These are phyloP conservation scores for Massospora cicadina DNA, from an alignment of 371 early-diverging fungal species.

Conservation along the genomic window DNA sequence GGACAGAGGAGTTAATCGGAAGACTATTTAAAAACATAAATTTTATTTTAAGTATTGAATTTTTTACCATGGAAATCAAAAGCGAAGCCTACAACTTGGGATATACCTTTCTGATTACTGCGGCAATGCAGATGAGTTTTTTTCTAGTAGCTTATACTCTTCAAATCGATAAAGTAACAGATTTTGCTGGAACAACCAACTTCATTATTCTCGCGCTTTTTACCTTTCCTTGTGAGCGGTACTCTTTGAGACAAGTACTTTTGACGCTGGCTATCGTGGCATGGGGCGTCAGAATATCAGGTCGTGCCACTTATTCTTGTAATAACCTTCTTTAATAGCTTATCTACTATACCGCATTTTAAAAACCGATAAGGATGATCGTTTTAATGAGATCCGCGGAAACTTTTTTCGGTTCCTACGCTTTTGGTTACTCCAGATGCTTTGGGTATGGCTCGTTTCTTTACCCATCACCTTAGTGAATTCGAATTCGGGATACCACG, in stretches of 20 bases:
- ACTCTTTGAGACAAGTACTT: conserved; percentile 9
- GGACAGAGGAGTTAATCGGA: too few species aligned
- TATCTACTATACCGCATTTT: conserved; percentile 13
- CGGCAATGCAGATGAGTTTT: conserved; percentile 11
- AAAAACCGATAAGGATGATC: conserved; percentile 9
- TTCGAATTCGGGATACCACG: not conserved
- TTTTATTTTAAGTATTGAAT: too few species aligned
- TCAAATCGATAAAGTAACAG: conserved; percentile 13
- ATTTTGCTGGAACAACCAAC: conserved; percentile 13
- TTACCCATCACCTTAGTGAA: conserved; percentile 13
- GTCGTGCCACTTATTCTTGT: not conserved
- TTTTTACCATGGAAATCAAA: too few species aligned
- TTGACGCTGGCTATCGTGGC: not conserved
- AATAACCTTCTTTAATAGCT: conserved; percentile 5
- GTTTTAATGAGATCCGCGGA: conserved; percentile 12
- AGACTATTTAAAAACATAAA: too few species aligned
- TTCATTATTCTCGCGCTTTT: conserved; percentile 9
- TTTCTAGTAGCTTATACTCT: conserved; percentile 10
- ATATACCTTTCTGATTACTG: conserved; percentile 10
- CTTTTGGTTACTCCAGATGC: conserved; percentile 13
- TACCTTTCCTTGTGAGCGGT: conserved; percentile 6
- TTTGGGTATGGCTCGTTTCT: conserved; percentile 12
- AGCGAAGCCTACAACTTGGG: conserved; percentile 10
- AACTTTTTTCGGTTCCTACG: conserved; percentile 5
- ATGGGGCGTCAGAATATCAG: conserved; percentile 12